Percentiles rank a stretch among this genome's conserved stretches.
phyloP scores from a whole-genome alignment of 2,329 filamentous ascomycete species.

The Claviceps africana region DNA sequence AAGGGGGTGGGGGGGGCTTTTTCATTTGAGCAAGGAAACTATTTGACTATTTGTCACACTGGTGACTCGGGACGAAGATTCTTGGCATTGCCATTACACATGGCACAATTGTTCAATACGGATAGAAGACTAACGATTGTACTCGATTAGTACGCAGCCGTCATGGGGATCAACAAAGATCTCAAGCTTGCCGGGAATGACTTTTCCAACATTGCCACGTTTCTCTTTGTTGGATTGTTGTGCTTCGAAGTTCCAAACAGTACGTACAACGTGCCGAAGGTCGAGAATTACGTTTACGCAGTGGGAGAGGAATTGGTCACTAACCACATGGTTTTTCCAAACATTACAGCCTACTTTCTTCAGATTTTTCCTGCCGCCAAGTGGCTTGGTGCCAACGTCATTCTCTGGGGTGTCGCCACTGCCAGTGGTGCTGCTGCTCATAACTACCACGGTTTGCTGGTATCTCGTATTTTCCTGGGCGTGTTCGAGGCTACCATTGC shows the following conservation, averaged over 20 bases:
- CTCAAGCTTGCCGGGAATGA: conserved; percentile 41
- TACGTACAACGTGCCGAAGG: conserved; percentile 16
- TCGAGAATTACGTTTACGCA: too few species aligned
- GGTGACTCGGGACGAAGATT: too few species aligned
- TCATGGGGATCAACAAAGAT: conserved; percentile 48
- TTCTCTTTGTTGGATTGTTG: conserved; percentile 48
- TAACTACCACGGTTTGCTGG: conserved; percentile 38
- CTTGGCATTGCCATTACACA: too few species aligned
- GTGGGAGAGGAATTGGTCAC: not conserved
- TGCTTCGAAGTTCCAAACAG: conserved; percentile 47
- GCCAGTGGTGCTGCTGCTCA: conserved; percentile 38
- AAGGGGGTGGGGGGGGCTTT: too few species aligned
- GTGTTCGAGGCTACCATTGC: conserved; percentile 47
- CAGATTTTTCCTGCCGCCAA: conserved; percentile 47
- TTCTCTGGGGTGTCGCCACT: conserved; percentile 44
- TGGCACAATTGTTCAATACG: too few species aligned
- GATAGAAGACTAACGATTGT: not conserved
- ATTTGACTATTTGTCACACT: too few species aligned
- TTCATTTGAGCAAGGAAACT: too few species aligned
- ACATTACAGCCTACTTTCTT: conserved; percentile 40
- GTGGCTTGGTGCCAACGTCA: conserved; percentile 44
- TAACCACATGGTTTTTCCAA: not conserved
- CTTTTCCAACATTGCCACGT: conserved; percentile 47
- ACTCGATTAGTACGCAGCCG: conserved; percentile 44
- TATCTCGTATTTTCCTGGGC: conserved; percentile 43